phyloP scores from a whole-genome alignment of 2,329 filamentous ascomycete genomes.

The Penicillium vulpinum region DNA sequence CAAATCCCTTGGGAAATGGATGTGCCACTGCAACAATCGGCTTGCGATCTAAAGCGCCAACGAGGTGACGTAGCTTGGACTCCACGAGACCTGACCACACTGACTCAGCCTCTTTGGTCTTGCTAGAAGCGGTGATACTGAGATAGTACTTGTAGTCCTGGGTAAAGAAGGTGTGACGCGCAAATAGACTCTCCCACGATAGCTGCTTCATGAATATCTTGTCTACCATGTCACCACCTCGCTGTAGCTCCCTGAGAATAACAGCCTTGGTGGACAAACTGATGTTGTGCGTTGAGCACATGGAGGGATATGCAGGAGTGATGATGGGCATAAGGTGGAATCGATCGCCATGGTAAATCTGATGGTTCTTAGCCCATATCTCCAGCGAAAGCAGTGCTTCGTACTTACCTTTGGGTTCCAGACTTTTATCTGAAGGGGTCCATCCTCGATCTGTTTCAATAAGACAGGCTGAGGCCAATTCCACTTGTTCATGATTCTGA shows the following conservation, averaged over 20 bases:
- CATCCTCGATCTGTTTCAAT: conserved; percentile 82
- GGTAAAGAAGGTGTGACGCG: conserved; percentile 91
- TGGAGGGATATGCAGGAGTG: conserved; percentile 93
- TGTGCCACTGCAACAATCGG: conserved; percentile 78
- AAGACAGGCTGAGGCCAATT: conserved; percentile 92
- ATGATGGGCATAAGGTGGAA: conserved; percentile 97
- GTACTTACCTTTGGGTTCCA: conserved; percentile 83
- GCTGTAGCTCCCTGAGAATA: conserved; percentile 77
- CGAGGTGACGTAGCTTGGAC: conserved; percentile 85
- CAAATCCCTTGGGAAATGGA: conserved; percentile 90
- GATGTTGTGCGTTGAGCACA: conserved; percentile 96
- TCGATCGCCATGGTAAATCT: conserved; percentile 76
- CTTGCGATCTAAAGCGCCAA: conserved; percentile 78
- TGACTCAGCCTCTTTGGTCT: conserved; percentile 78
- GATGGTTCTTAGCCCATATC: conserved; percentile 11
- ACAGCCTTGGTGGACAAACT: conserved; percentile 81
- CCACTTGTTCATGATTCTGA: conserved; percentile 87
- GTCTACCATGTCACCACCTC: conserved; percentile 74
- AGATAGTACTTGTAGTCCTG: conserved; percentile 94
- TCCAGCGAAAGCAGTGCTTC: neutral
- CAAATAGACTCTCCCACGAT: conserved; percentile 84
- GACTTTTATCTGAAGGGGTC: conserved; percentile 75
- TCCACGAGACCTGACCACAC: conserved; percentile 91
- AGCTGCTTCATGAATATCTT: conserved; percentile 75
- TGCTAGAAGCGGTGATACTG: conserved; percentile 79